Conservation (phyloP, 805 yeast genomes). For the Kluyveromyces dobzhanskii region DNA sequence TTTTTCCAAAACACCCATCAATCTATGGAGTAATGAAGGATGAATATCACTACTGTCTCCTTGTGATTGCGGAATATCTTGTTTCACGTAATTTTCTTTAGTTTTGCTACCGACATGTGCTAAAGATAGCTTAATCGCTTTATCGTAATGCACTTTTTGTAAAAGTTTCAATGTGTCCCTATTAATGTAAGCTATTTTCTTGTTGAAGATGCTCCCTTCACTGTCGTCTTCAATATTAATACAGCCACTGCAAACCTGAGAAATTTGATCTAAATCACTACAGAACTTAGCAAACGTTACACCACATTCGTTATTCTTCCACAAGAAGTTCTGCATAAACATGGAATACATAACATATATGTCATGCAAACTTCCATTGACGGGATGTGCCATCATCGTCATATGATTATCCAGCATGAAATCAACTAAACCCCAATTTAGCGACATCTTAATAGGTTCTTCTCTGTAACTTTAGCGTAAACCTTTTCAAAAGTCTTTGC, state of each 20-base stretch:
- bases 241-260: conserved; percentile 10
- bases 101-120: background rate
- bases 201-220: background rate
- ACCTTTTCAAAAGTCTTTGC: no score
- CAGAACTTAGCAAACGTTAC: conserved; percentile 10
- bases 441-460: conserved; percentile 5
- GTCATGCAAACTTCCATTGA: conserved; percentile 20
- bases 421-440: conserved; percentile 7
- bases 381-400: conserved; percentile 15
- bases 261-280: conserved; percentile 10
- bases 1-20: conserved; percentile 3
- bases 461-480: background rate
- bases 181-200: conserved; percentile 16
- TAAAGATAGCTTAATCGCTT: background rate
- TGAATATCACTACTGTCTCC: background rate
- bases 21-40: background rate
- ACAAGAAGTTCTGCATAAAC: conserved; percentile 1
- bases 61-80: background rate
- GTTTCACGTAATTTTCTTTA: background rate
- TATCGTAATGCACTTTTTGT: conserved; percentile 6
- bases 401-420: conserved; percentile 20
- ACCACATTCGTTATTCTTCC: background rate
- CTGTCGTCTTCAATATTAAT: conserved; percentile 1
- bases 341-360: conserved; percentile 14
- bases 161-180: conserved; percentile 14